A percentile compares a stretch with the other conserved stretches of the same genome.
Conservation (phyloP, 768 basidiomycete genomes). For the Kwoniella botswanensis region DNA sequence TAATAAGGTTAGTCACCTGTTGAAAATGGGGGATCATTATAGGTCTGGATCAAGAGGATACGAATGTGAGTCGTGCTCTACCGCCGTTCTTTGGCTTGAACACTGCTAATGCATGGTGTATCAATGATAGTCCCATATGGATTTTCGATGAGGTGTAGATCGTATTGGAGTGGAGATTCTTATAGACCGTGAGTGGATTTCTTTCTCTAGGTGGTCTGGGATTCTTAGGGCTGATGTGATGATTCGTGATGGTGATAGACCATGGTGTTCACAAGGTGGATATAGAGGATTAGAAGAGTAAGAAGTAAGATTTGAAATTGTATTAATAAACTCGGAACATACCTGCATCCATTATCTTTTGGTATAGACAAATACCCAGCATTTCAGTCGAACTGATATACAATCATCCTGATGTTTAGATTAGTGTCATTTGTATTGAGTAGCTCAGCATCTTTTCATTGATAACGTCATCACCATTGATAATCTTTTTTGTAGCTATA, state of each 20-base stretch:
- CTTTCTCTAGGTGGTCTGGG: neutral
- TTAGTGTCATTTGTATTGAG: too few species aligned
- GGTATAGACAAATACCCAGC: too few species aligned
- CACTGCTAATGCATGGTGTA: too few species aligned
- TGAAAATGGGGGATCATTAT: conserved; percentile 40
- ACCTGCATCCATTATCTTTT: neutral
- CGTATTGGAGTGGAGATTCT: conserved; percentile 48
- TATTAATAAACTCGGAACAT: neutral
- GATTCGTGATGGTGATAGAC: conserved; percentile 7
- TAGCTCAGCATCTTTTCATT: too few species aligned
- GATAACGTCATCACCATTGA: too few species aligned
- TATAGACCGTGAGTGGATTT: conserved; percentile 44
- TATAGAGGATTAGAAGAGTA: conserved; percentile 26
- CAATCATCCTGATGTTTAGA: too few species aligned
- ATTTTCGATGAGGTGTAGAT: conserved; percentile 46
- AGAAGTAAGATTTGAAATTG: neutral
- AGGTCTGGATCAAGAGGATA: conserved; percentile 45
- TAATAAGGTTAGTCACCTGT: conserved; percentile 29
- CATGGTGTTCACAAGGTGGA: conserved; percentile 22
- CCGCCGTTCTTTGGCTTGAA: too few species aligned
- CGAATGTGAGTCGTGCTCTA: conserved; percentile 35
- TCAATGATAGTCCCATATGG: conserved; percentile 39
- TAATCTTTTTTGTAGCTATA: too few species aligned
- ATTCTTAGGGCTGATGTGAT: neutral
- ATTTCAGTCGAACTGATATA: neutral